Percentiles rank a stretch among this genome's conserved stretches.
phyloP scores from a whole-genome alignment of 1,284 basidiomycete genomes.

The Apiotrichum mycotoxinovorans region DNA sequence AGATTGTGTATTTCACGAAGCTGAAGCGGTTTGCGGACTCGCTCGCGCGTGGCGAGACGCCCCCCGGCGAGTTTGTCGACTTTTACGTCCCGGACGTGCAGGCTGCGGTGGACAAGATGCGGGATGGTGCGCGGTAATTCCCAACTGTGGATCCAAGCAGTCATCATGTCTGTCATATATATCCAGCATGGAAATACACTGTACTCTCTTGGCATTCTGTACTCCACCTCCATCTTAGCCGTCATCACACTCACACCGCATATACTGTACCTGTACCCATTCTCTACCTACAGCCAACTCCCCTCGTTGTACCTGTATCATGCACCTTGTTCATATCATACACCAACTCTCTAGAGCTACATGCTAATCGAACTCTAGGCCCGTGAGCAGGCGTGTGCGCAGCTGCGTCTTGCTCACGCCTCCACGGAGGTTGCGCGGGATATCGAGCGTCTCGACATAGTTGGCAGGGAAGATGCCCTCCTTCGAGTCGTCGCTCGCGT shows the following conservation, averaged over 20 bases:
- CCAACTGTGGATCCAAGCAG: no score
- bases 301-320: neutral
- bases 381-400: slow-evolving; percentile 23
- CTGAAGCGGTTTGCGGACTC: slow-evolving; percentile 10
- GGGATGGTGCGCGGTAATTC: no score
- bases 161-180: no score
- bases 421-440: slow-evolving; percentile 35
- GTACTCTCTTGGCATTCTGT: no score
- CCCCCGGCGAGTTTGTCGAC: slow-evolving; percentile 7
- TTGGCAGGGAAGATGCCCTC: slow-evolving; percentile 59
- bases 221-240: no score
- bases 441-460: slow-evolving; percentile 56
- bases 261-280: no score
- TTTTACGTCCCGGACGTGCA: slow-evolving; percentile 18
- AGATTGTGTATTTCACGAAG: slow-evolving; percentile 10
- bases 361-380: slow-evolving; percentile 13
- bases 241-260: no score
- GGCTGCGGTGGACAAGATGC: slow-evolving; percentile 12
- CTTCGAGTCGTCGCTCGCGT: slow-evolving; percentile 59
- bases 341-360: neutral
- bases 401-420: slow-evolving; percentile 32
- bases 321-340: neutral
- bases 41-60: slow-evolving; percentile 5
- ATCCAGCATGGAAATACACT: no score
- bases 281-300: no score